These are phyloP conservation scores for Collybia sordida DNA, from an alignment of 768 basidiomycete genomes.

Conservation along the genomic window DNA sequence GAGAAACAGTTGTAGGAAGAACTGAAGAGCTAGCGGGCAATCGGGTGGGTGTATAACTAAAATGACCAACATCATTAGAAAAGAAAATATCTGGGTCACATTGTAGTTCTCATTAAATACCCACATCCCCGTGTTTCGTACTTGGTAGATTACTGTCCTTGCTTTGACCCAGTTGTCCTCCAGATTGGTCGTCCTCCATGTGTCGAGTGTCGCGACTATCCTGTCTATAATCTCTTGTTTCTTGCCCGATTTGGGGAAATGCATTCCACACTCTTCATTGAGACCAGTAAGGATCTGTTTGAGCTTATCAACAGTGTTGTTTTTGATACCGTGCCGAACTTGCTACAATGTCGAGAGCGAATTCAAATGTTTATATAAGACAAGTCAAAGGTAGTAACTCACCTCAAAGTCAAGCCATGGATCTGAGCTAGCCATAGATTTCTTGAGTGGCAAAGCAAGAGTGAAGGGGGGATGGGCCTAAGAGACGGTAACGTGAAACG, in stretches of 20 bases:
- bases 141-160: slow-evolving; percentile 64
- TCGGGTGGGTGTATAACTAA: slow-evolving; percentile 19
- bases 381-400: slow-evolving; percentile 19
- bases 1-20: slow-evolving; percentile 16
- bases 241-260: slow-evolving; percentile 75
- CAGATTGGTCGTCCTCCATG: slow-evolving; percentile 55
- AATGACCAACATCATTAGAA: slow-evolving; percentile 1
- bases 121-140: slow-evolving; percentile 66
- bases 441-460: slow-evolving; percentile 1
- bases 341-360: slow-evolving; percentile 38
- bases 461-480: neutral
- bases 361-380: slow-evolving; percentile 14
- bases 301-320: slow-evolving; percentile 82
- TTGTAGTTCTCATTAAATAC: slow-evolving; percentile 24
- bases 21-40: slow-evolving; percentile 14
- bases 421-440: slow-evolving; percentile 59
- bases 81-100: neutral
- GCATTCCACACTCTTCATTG: slow-evolving; percentile 74
- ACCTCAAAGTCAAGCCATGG: slow-evolving; percentile 79
- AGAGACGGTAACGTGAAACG: neutral
- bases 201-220: slow-evolving; percentile 57
- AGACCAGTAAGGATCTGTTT: slow-evolving; percentile 79
- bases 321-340: slow-evolving; percentile 67
- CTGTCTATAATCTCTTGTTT: slow-evolving; percentile 87
- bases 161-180: slow-evolving; percentile 71